Evolutionary conservation across 2,329 filamentous ascomycete genomes (phyloP), one percentile per base, ranked within the genome.

Genomic region (Monilinia aucupariae): DNA sequence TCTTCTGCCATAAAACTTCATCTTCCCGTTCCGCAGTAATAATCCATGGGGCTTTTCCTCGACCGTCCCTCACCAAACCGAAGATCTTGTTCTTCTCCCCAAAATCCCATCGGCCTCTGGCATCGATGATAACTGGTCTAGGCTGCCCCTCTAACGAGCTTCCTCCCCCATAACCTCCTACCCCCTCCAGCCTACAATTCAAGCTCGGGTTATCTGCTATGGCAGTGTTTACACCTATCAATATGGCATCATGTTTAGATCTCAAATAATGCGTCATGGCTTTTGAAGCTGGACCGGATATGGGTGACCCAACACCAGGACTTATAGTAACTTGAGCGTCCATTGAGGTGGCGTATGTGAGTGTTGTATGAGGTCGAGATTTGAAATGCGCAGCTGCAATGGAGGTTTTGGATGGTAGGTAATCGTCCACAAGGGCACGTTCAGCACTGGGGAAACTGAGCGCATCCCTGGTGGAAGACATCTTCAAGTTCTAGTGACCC

Each of bases 181-280:
- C 61, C 0, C 68, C 78, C 15, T 64, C 59, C 51, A 92, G 81
- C 22, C 92, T 86, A 73, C 90, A 94, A 74, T 96, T 97, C 60
- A 97, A 79, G 2, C 85, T 86, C 2, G 93, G 93, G 72, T 96
- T 84, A 74, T 97, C 93, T 25, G 90, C 88, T 32, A 91, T 79
- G 9, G 91, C 90, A 1, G 93, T 97, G 3, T 89, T 89, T 5
- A 88, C 90, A 27, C 93, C 93, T 39, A 97, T 80, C 30, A 96
- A 81, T 68, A 97, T 96, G 47, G 90, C 91, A 66, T 90, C 85
- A 76, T 97, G 92, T 20, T 82, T 83, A 15, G 87, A 87, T 70
- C 93, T 90, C 34, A 97, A 83, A 74, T 89, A 91, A 76, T 97
- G 93, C 0, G 93, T 97, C 91, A 97, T 96, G 60, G 90, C 84